Evolutionary conservation across 441 rosid species (phyloP).

Genomic region (Mallotus repandus): DNA sequence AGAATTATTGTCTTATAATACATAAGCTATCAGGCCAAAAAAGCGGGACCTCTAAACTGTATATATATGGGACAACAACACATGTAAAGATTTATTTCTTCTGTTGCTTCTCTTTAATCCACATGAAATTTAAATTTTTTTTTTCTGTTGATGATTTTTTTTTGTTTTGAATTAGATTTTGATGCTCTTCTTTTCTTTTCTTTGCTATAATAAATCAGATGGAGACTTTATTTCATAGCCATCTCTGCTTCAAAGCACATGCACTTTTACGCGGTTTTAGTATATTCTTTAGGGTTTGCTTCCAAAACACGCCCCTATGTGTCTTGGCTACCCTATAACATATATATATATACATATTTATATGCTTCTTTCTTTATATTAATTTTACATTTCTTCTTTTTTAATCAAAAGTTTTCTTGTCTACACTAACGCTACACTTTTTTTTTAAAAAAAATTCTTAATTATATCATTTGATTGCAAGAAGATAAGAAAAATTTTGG

Average conservation of each 20-base stretch:
- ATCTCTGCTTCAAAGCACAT: conserved; percentile 38
- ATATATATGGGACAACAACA: background rate
- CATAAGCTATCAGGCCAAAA: too few species aligned
- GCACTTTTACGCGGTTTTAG: conserved; percentile 62
- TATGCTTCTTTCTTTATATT: too few species aligned
- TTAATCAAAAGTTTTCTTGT: background rate
- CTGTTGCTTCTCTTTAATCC: conserved; percentile 4
- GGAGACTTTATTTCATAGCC: conserved; percentile 11
- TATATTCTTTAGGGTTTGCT: conserved; percentile 40
- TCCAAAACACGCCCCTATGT: conserved; percentile 36
- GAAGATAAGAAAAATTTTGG: background rate
- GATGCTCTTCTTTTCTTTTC: background rate
- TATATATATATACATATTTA: too few species aligned
- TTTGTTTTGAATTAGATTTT: background rate
- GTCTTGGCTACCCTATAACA: too few species aligned
- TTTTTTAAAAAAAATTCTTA: too few species aligned
- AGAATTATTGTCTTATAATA: too few species aligned
- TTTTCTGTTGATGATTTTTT: too few species aligned
- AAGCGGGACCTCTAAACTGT: too few species aligned
- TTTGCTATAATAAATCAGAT: conserved; percentile 25
- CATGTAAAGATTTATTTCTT: conserved; percentile 12
- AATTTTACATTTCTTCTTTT: conserved; percentile 9
- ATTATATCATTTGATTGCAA: background rate
- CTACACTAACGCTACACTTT: too few species aligned
- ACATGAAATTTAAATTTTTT: background rate